A percentile compares a stretch with the other conserved stretches of the same genome.
These are phyloP conservation scores for Didymella pomorum DNA, from an alignment of 2,329 filamentous ascomycete genomes.

Conservation along the genomic window DNA sequence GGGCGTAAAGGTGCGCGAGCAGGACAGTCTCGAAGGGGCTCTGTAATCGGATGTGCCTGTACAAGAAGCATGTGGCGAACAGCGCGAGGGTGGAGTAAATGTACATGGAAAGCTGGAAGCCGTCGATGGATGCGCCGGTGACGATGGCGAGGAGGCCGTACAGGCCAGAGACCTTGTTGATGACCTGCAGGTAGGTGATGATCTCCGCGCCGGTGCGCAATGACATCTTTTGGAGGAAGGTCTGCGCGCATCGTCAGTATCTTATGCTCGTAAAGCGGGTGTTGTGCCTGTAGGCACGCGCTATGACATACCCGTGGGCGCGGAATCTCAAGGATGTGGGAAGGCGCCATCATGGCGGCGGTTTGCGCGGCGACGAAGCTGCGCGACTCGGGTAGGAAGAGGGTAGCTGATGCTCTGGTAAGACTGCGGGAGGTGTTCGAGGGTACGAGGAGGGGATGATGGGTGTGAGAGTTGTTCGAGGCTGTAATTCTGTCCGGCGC, in stretches of 20 bases:
- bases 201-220: conserved; percentile 87
- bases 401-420: conserved; percentile 31
- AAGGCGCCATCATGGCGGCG: conserved; percentile 43
- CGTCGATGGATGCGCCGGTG: conserved; percentile 83
- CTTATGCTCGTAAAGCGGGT: background rate
- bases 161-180: conserved; percentile 92
- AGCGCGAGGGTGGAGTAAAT: conserved; percentile 82
- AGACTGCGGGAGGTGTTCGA: conserved; percentile 17
- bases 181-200: conserved; percentile 80
- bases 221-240: conserved; percentile 84
- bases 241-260: conserved; percentile 60
- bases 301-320: conserved; percentile 47
- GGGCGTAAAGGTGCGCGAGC: conserved; percentile 83
- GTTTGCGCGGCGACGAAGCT: conserved; percentile 6
- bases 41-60: conserved; percentile 81
- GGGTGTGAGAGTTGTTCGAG: conserved; percentile 18
- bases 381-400: background rate
- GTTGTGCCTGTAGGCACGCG: conserved; percentile 14
- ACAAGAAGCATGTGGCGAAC: conserved; percentile 71
- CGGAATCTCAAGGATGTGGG: conserved; percentile 49
- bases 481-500: conserved; percentile 25
- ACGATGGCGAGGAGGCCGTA: conserved; percentile 90
- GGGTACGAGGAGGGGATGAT: conserved; percentile 15
- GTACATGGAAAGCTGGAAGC: conserved; percentile 89
- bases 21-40: conserved; percentile 80